Conservation (phyloP, 1,284 basidiomycete genomes). For the Moesziomyces parantarcticus region DNA sequence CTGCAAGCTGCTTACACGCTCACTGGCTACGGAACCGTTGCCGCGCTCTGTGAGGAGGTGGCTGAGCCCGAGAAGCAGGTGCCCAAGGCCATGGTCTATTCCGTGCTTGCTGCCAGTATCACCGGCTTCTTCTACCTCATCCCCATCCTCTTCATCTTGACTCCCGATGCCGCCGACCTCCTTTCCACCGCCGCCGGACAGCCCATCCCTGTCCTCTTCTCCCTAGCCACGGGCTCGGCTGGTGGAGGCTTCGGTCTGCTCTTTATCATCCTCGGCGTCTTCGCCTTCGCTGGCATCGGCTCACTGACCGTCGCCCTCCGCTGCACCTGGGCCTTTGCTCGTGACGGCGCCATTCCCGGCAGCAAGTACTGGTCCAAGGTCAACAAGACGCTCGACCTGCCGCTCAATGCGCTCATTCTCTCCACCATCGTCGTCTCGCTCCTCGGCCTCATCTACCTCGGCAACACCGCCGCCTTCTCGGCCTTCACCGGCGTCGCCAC, state of each 20-base stretch:
- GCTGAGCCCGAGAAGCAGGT: constrained; percentile 64
- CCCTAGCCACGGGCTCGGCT: constrained; percentile 68
- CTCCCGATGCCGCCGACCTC: constrained; percentile 68
- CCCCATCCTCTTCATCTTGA: constrained; percentile 70
- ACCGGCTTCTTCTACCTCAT: constrained; percentile 70
- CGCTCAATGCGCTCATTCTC: constrained; percentile 69
- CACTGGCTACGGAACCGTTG: constrained; percentile 69
- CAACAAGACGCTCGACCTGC: constrained; percentile 68
- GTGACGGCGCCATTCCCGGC: constrained; percentile 70
- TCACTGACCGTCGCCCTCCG: constrained; percentile 70
- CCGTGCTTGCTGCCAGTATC: constrained; percentile 69
- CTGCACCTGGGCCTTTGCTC: constrained; percentile 70
- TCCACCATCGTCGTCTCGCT: constrained; percentile 69
- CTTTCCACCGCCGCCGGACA: constrained; percentile 69
- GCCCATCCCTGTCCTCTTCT: constrained; percentile 70
- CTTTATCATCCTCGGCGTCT: constrained; percentile 70
- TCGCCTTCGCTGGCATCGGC: constrained; percentile 70
- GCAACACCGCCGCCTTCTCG: constrained; percentile 52
- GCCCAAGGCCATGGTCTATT: constrained; percentile 62
- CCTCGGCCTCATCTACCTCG: constrained; percentile 68
- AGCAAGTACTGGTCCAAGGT: constrained; percentile 68
- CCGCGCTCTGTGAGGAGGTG: constrained; percentile 68
- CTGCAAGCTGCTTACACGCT: constrained; percentile 65
- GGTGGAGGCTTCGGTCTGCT: constrained; percentile 70
- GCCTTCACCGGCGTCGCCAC: constrained; percentile 60